Conservation (phyloP, 2,329 filamentous ascomycete species). For the Pseudogymnoascus sp. region DNA sequence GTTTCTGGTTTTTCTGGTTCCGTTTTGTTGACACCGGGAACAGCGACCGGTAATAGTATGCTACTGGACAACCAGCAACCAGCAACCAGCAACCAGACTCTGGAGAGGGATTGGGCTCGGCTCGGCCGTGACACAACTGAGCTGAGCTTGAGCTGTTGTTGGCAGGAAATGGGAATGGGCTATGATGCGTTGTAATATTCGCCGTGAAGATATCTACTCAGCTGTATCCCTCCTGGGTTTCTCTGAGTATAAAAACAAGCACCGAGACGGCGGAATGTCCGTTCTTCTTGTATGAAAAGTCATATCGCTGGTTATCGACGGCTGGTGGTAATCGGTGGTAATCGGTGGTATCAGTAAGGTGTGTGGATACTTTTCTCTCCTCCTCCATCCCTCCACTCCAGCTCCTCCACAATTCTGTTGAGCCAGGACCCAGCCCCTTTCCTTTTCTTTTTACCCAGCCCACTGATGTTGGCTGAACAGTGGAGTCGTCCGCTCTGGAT, state of each 20-base stretch:
- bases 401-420: background rate
- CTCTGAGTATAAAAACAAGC: background rate
- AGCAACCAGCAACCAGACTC: no score
- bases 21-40: conserved; percentile 1
- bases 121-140: no score
- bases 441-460: background rate
- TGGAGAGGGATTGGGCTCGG: no score
- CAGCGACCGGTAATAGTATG: background rate
- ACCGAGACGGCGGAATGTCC: background rate
- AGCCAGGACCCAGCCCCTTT: conserved; percentile 1
- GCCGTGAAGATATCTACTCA: background rate
- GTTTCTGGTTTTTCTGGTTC: background rate
- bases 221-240: background rate
- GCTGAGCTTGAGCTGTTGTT: no score
- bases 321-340: background rate
- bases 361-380: background rate
- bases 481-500: background rate
- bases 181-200: background rate
- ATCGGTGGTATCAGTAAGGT: background rate
- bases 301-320: background rate
- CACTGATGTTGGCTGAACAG: background rate
- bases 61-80: no score
- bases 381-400: background rate
- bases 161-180: no score
- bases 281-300: background rate